Evolutionary conservation across 1,284 basidiomycete genomes (phyloP).

Genomic region (Kwoniella shivajii): DNA sequence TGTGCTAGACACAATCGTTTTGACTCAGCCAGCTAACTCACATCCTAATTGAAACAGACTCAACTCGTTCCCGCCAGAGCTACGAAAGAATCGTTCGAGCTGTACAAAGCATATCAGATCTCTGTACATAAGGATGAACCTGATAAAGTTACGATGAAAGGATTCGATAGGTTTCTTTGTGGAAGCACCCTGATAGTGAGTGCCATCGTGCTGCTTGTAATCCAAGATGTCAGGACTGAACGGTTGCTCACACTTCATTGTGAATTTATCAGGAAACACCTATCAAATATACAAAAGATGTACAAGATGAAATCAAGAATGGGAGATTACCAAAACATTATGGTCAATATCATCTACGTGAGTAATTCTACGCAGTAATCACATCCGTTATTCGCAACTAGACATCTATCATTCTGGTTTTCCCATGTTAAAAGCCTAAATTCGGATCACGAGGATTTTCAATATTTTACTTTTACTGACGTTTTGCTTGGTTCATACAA

Average conservation of each 20-base stretch:
- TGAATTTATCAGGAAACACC: constrained; percentile 29
- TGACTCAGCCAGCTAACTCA: not conserved
- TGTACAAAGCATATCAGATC: constrained; percentile 75
- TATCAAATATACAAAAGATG: constrained; percentile 22
- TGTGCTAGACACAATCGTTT: not conserved
- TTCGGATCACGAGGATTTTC: too few species aligned
- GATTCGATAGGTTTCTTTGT: constrained; percentile 76
- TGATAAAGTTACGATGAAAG: constrained; percentile 57
- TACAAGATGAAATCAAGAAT: constrained; percentile 28
- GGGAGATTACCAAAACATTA: constrained; percentile 68
- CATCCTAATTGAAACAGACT: constrained; percentile 58
- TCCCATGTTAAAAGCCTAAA: too few species aligned
- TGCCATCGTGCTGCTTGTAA: constrained; percentile 31
- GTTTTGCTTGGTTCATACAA: constrained; percentile 7
- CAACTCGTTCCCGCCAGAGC: constrained; percentile 72
- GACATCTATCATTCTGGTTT: not conserved
- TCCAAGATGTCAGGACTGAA: constrained; percentile 60
- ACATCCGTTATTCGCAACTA: too few species aligned
- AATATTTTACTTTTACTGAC: not conserved
- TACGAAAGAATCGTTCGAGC: constrained; percentile 74
- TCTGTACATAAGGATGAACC: constrained; percentile 70
- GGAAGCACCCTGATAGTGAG: constrained; percentile 72
- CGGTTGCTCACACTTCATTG: constrained; percentile 21
- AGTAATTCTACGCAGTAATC: too few species aligned
- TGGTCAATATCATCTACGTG: constrained; percentile 76